These are phyloP conservation scores for Gloeostereum incarnatum DNA, from an alignment of 768 basidiomycete species.

Conservation along the genomic window DNA sequence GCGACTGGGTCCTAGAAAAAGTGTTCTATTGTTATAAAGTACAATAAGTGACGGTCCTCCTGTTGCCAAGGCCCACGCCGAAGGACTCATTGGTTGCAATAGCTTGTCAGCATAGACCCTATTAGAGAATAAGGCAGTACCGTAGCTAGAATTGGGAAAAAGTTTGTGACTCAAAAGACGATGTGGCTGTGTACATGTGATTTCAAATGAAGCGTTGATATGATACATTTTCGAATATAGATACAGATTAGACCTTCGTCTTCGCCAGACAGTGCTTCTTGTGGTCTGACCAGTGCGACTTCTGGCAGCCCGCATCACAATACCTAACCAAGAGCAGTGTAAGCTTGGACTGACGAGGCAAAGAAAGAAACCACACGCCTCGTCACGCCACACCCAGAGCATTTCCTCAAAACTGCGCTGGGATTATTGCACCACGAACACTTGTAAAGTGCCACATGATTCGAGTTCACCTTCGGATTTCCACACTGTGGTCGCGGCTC, in stretches of 20 bases:
- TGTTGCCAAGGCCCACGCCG: too few species aligned
- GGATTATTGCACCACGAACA: slow-evolving; percentile 63
- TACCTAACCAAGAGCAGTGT: slow-evolving; percentile 24
- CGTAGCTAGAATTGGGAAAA: too few species aligned
- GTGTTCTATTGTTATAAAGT: too few species aligned
- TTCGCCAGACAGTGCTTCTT: slow-evolving; percentile 20
- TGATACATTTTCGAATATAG: neutral
- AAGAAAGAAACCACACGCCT: slow-evolving; percentile 18
- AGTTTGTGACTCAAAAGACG: too few species aligned
- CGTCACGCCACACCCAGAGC: slow-evolving; percentile 30
- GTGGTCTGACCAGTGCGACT: slow-evolving; percentile 27
- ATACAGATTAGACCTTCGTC: neutral
- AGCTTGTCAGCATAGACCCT: too few species aligned
- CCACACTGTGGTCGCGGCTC: slow-evolving; percentile 19
- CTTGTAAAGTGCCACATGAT: slow-evolving; percentile 42
- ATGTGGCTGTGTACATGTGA: too few species aligned
- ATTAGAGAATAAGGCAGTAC: too few species aligned
- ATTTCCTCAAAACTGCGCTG: slow-evolving; percentile 46
- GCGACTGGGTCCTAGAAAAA: too few species aligned
- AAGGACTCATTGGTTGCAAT: too few species aligned
- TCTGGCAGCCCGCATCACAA: slow-evolving; percentile 32
- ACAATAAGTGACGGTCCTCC: too few species aligned
- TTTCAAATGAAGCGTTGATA: too few species aligned
- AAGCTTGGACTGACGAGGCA: neutral
- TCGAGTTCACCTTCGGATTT: slow-evolving; percentile 36